Evolutionary conservation across 176 grass and related monocot genomes (phyloP), one percentile per base, ranked within the genome.

Genomic region (Cenchrus purpureus): DNA sequence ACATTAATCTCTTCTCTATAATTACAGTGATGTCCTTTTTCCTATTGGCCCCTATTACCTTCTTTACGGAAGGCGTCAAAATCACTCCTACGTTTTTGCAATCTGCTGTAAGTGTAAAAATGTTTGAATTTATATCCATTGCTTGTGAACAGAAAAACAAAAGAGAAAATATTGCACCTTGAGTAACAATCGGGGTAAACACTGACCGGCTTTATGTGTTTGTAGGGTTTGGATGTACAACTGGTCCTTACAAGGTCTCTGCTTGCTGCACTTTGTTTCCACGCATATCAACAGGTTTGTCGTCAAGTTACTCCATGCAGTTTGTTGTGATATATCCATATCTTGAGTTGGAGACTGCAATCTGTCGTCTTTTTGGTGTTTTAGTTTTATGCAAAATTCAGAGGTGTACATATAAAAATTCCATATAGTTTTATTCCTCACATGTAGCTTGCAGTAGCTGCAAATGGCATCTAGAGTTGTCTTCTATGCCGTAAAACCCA

Each of bases 21-120:
- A 97, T 97, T 73, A 97, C 92, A 49, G 76, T 94, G 68, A 97
- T 97, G 95, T 97, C 95, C 83, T 94, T 97, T 81, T 91, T 94
- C 83, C 73, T 97, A 17, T 83, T 97, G 64, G 88, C 92, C 69
- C 92, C 95, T 56, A 68, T 92, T 50, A 82, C 90, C 69, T 79
- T 92, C 7, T 85, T 97, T 66, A 90, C 90, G 5, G 92, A 97
- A 84, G 95, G 95, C n/a, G 52, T 94, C 7, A 95, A 95, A 88
- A 15, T 90, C 29, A 88, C 88, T 82, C 92, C 95, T 86, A 37
- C 90, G 42, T 87, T 72, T 88, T 29, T 97, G 79, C 90, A 92
- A 57, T 88, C 88, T 46, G 64, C 88, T 86, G 95, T 97, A 79
- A 94, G 94, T 89, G 84, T 79, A 54, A 74, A 5, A 43, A 17